Percentiles rank a stretch among this genome's conserved stretches.
phyloP scores from a whole-genome alignment of 306 rosid genomes.

The Glycine latifolia region DNA sequence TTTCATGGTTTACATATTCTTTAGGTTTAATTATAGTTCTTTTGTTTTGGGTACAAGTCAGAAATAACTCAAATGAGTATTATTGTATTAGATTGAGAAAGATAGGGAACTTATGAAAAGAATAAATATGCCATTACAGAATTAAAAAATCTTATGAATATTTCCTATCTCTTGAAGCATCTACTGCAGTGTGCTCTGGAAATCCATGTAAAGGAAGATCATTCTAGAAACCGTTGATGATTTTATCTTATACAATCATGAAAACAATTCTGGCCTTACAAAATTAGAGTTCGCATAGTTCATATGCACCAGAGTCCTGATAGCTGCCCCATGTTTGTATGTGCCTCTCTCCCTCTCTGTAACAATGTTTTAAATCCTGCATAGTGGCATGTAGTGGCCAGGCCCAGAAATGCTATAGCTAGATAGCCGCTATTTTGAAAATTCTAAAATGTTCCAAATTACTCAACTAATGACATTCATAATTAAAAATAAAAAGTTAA shows the following conservation, averaged over 20 bases:
- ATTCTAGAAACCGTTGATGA: not conserved
- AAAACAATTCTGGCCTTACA: not conserved
- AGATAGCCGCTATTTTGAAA: no score
- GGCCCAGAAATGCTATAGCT: no score
- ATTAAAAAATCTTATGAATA: not conserved
- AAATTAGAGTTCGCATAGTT: conserved; percentile 25
- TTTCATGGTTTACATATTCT: not conserved
- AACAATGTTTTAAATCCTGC: no score
- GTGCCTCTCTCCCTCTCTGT: not conserved
- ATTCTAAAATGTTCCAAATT: no score
- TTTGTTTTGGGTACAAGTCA: not conserved
- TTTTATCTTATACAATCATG: not conserved
- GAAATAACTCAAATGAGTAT: not conserved
- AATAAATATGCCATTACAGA: not conserved
- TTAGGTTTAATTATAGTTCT: not conserved
- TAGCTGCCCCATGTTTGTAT: not conserved
- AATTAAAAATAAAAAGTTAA: no score
- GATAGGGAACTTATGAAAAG: not conserved
- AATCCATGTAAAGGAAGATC: conserved; percentile 2
- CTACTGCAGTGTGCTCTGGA: not conserved
- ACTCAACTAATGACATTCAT: no score
- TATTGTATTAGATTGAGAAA: not conserved
- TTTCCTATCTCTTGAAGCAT: not conserved
- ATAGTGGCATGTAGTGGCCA: no score
- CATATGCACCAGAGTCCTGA: not conserved